Evolutionary conservation across 2,329 filamentous ascomycete genomes (phyloP).

Genomic region (Pestalotiopsis sp.): DNA sequence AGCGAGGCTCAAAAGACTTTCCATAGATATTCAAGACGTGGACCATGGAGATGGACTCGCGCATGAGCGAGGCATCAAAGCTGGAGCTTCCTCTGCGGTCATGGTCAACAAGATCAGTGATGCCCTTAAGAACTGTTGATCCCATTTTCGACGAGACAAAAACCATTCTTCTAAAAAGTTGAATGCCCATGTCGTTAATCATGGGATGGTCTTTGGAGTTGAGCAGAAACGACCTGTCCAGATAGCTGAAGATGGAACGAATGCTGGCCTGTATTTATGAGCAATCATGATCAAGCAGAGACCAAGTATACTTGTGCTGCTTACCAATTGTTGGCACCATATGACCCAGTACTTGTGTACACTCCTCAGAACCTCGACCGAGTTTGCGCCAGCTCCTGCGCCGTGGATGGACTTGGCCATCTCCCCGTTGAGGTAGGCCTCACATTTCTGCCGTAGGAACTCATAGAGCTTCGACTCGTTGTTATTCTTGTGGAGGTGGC

Average conservation of each 20-base stretch:
- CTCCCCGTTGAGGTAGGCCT: conserved; percentile 64
- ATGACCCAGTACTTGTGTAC: conserved; percentile 66
- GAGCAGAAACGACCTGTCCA: conserved; percentile 87
- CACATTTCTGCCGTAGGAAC: conserved; percentile 67
- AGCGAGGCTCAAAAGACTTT: conserved; percentile 75
- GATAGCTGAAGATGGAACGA: conserved; percentile 88
- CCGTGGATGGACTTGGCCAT: conserved; percentile 59
- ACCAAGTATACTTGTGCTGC: conserved; percentile 26
- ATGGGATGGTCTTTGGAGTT: conserved; percentile 69
- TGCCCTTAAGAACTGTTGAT: conserved; percentile 53
- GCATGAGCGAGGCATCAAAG: conserved; percentile 68
- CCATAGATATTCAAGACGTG: conserved; percentile 83
- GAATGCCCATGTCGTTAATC: conserved; percentile 80
- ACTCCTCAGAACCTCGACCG: conserved; percentile 64
- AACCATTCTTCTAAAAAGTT: conserved; percentile 69
- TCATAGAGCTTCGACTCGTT: conserved; percentile 69
- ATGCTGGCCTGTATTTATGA: conserved; percentile 63
- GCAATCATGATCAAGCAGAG: not conserved
- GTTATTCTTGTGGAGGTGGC: conserved; percentile 67
- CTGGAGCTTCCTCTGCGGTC: conserved; percentile 64
- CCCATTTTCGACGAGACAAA: conserved; percentile 43
- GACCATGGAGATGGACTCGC: conserved; percentile 78
- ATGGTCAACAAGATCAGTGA: conserved; percentile 74
- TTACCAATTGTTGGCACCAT: conserved; percentile 79
- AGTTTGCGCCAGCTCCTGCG: conserved; percentile 47